A percentile compares a stretch with the other conserved stretches of the same genome.
Evolutionary conservation across 2,329 filamentous ascomycete genomes (phyloP).

Genomic region (Chalara sp.): DNA sequence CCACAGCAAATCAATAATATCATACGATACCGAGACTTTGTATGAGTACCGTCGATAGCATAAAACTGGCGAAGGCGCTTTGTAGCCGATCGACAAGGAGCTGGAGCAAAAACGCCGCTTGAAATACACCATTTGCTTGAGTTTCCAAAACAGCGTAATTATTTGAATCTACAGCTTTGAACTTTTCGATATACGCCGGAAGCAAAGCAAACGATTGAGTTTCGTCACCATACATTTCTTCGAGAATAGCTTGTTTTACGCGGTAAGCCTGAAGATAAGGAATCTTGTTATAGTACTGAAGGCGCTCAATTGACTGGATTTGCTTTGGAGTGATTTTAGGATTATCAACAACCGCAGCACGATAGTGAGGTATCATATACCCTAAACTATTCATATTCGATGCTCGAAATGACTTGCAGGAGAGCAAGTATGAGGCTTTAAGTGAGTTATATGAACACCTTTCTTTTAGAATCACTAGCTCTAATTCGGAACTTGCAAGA

Average conservation of each 20-base stretch:
- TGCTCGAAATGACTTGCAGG: background rate
- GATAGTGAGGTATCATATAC: background rate
- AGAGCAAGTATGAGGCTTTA: background rate
- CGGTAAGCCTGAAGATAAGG: background rate
- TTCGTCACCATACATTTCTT: background rate
- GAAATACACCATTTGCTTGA: background rate
- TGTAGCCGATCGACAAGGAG: background rate
- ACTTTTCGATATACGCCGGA: background rate
- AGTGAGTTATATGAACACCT: background rate
- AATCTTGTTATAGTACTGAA: conserved; percentile 1
- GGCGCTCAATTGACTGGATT: conserved; percentile 2
- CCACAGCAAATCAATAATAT: background rate
- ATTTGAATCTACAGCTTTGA: background rate
- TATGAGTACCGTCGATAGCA: background rate
- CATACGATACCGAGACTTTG: background rate
- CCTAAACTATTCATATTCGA: background rate
- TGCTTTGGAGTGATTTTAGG: background rate
- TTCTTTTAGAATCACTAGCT: background rate
- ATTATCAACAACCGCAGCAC: background rate
- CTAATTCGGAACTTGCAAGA: background rate
- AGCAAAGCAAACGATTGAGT: conserved; percentile 1
- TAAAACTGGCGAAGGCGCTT: background rate
- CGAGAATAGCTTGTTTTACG: background rate
- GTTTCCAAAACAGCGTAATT: background rate
- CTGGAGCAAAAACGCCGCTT: background rate